These are phyloP conservation scores for Rachicladosporium sp. DNA, from an alignment of 2,329 filamentous ascomycete genomes.

Conservation along the genomic window DNA sequence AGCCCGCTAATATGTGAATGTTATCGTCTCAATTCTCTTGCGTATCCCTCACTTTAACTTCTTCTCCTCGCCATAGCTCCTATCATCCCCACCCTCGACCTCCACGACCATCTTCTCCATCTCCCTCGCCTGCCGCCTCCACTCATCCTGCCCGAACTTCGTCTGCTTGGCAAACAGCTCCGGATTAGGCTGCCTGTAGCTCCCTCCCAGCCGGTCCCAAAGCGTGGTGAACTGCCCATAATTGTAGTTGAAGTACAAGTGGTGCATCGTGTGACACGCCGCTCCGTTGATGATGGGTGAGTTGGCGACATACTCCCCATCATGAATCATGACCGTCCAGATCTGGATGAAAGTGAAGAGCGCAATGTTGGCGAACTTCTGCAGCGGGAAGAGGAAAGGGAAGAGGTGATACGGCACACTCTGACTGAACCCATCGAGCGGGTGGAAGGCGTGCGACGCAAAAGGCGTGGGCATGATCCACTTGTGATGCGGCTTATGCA, in stretches of 20 bases:
- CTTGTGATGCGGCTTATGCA: slow-evolving; percentile 98
- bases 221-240: slow-evolving; percentile 90
- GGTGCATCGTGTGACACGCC: slow-evolving; percentile 87
- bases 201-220: slow-evolving; percentile 79
- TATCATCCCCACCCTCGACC: slow-evolving; percentile 49
- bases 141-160: slow-evolving; percentile 73
- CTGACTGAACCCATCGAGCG: slow-evolving; percentile 80
- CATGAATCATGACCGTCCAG: slow-evolving; percentile 93
- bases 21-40: neutral
- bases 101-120: slow-evolving; percentile 66
- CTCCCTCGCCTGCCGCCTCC: slow-evolving; percentile 63
- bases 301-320: slow-evolving; percentile 87
- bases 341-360: slow-evolving; percentile 91
- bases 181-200: slow-evolving; percentile 73
- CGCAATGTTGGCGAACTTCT: slow-evolving; percentile 76
- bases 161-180: slow-evolving; percentile 74
- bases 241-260: slow-evolving; percentile 79
- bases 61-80: slow-evolving; percentile 29
- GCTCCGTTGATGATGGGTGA: slow-evolving; percentile 88
- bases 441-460: slow-evolving; percentile 89
- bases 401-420: slow-evolving; percentile 86
- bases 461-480: slow-evolving; percentile 98
- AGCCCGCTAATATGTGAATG: too few species aligned
- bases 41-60: slow-evolving; percentile 24
- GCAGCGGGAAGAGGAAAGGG: slow-evolving; percentile 82